Percentiles rank a stretch among this genome's conserved stretches.
phyloP scores from a whole-genome alignment of 164 flowering plant species.

The Umbellularia californica region DNA sequence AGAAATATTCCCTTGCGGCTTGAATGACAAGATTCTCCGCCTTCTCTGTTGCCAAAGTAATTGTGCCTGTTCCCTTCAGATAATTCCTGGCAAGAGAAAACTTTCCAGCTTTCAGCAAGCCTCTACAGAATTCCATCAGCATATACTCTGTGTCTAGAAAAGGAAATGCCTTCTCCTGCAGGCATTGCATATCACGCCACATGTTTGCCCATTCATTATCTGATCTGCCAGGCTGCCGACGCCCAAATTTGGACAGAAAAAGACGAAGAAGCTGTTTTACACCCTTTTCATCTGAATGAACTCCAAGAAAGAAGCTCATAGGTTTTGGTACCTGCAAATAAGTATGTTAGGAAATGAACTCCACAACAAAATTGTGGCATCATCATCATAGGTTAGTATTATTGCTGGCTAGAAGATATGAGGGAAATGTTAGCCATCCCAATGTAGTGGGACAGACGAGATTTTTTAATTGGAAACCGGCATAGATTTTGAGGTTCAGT shows the following conservation, averaged over 20 bases:
- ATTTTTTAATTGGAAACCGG: too few relatives aligned
- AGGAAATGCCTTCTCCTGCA: conserved; percentile 89
- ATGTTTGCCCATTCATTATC: conserved; percentile 95
- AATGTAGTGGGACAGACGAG: background rate
- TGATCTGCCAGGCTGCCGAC: conserved; percentile 71
- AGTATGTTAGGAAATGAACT: background rate
- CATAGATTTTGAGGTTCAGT: background rate
- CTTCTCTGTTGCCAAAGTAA: conserved; percentile 68
- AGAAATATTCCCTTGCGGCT: conserved; percentile 92
- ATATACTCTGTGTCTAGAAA: conserved; percentile 83
- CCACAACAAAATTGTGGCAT: background rate
- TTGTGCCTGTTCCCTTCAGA: conserved; percentile 71
- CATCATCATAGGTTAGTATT: background rate
- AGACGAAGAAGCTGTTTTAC: conserved; percentile 95
- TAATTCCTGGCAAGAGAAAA: conserved; percentile 95
- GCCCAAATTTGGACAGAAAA: conserved; percentile 89
- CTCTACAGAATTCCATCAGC: conserved; percentile 89
- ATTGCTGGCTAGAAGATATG: background rate
- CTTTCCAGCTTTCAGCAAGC: conserved; percentile 92
- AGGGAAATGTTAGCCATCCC: background rate
- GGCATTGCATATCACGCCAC: conserved; percentile 91
- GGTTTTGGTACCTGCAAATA: conserved; percentile 87
- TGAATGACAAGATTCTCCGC: conserved; percentile 91
- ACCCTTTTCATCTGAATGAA: conserved; percentile 71
- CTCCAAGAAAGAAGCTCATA: conserved; percentile 58